A percentile compares a stretch with the other conserved stretches of the same genome.
Conservation (phyloP, 495 filamentous ascomycete genomes). For the Filosporella fistucella region DNA sequence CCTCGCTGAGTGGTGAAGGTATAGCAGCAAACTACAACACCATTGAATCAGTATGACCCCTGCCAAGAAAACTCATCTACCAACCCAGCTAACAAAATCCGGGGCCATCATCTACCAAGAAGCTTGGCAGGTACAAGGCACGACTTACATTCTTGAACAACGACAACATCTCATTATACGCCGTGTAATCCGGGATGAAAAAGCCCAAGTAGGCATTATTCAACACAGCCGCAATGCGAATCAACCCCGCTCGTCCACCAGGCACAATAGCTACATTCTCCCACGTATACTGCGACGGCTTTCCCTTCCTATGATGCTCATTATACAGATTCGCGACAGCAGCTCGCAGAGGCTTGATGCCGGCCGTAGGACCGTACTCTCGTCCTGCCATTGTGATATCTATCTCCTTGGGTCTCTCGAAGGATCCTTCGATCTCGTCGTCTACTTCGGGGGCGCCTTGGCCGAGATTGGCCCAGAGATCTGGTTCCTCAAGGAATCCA, state of each 20-base stretch:
- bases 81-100: background rate
- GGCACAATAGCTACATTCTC: slow-evolving; percentile 99
- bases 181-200: slow-evolving; percentile 73
- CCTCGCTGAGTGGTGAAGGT: slow-evolving; percentile 76
- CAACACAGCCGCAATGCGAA: slow-evolving; percentile 89
- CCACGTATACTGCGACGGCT: slow-evolving; percentile 91
- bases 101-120: too few relatives aligned
- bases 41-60: slow-evolving; percentile 4
- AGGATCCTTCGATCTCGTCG: slow-evolving; percentile 86
- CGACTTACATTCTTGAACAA: slow-evolving; percentile 35
- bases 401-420: slow-evolving; percentile 77
- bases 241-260: slow-evolving; percentile 86
- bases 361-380: slow-evolving; percentile 91
- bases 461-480: slow-evolving; percentile 86
- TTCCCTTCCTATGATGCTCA: slow-evolving; percentile 81
- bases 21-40: slow-evolving; percentile 77
- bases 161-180: slow-evolving; percentile 94
- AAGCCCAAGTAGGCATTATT: slow-evolving; percentile 89
- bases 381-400: slow-evolving; percentile 70
- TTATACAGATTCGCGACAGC: slow-evolving; percentile 95
- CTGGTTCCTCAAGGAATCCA: slow-evolving; percentile 77
- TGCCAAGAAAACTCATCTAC: slow-evolving; percentile 1
- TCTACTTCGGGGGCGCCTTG: slow-evolving; percentile 95
- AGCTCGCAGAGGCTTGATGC: slow-evolving; percentile 83
- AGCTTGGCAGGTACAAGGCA: too few relatives aligned